Base-by-base conservation (phyloP, 805 yeast genomes). In the Martiniozyma abietophila region DNA sequence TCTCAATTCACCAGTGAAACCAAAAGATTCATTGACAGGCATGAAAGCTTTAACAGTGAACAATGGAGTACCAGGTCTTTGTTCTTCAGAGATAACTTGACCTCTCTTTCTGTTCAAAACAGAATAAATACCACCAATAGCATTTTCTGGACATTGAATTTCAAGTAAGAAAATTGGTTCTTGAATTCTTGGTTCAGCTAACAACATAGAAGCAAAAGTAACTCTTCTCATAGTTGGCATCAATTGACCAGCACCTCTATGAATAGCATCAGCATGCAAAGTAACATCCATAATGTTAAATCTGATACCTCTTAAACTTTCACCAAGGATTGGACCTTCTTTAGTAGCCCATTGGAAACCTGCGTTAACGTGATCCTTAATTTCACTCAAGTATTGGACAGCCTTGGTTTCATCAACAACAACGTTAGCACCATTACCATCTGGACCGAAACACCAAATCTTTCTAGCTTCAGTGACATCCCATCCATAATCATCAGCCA, bases 401-500 rank as follows among this genome's bases (percentile, higher is more conserved):
- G 98, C 98, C 89, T 89, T 89, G 62, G 97, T 89, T 74, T 88
- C 96, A 76, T 89, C 98, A 69, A 89, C 94, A 62, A 89, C 96
- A 62, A 92, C 69, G 76, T 89, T 89, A 61, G 98, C 88, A 72
- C 98, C 98, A 67, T 74, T 79, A 71, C 96, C 96, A 64, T 89
- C 98, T 65, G 98, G 97, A 75, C 98, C 98, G 86, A 89, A 89
- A 82, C 96, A 85, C 98, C 98, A 89, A 64, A 89, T 92, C 92
- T 92, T 89, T 82, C 98, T 88, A 71, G 96, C 98, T 64, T 89
- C 98, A 56, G 96, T 78, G 65, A 92, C 96, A 65, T 89, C 97
- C 98, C 98, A 89, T 56, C 89, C 96, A 80, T 69, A 92, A 67
- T 92, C 95, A 67, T 89, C 97, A 64, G 97, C 97, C 77, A 89